Conservation (phyloP, 2,329 filamentous ascomycete species). For the Nemania serpens region DNA sequence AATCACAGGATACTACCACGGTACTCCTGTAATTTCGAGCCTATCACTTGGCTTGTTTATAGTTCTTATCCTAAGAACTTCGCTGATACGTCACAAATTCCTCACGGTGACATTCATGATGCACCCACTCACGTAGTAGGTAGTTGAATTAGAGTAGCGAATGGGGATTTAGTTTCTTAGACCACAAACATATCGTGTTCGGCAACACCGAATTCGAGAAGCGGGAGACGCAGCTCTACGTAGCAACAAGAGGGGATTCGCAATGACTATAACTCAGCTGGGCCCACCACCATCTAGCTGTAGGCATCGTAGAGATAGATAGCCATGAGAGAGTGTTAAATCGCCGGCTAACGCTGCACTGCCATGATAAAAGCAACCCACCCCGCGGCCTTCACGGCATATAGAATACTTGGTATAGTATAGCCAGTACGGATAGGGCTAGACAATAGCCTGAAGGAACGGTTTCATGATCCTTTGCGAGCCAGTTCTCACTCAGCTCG, state of each 20-base stretch:
- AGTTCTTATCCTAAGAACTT: no score
- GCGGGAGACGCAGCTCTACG: background rate
- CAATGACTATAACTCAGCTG: conserved; percentile 1
- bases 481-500: no score
- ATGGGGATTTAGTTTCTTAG: background rate
- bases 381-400: background rate
- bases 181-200: background rate
- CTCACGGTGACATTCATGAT: no score
- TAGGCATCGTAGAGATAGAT: background rate
- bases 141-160: no score
- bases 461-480: no score
- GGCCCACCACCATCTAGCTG: background rate
- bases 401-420: background rate
- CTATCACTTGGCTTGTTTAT: no score
- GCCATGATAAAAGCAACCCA: no score
- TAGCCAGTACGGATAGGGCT: background rate
- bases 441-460: background rate
- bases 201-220: background rate
- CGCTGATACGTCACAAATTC: no score
- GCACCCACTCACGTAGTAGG: no score
- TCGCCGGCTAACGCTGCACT: no score
- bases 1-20: no score
- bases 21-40: background rate
- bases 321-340: no score
- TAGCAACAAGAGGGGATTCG: background rate